A percentile compares a stretch with the other conserved stretches of the same genome.
These are phyloP conservation scores for Gliomastix tumulicola DNA, from an alignment of 2,329 filamentous ascomycete genomes.

Conservation along the genomic window DNA sequence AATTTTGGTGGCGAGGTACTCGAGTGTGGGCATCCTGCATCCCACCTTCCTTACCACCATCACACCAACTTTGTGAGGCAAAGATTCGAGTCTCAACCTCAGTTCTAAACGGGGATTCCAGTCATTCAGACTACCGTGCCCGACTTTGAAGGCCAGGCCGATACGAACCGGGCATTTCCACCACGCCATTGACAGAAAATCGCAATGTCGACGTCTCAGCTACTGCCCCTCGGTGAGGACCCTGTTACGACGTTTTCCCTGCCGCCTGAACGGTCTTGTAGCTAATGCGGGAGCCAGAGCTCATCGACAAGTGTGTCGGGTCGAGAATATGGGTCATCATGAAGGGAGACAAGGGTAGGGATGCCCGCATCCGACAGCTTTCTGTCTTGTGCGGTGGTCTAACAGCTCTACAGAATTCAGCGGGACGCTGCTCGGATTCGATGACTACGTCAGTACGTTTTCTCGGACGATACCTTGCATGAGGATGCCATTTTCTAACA, in stretches of 20 bases:
- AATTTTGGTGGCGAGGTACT: too few species aligned
- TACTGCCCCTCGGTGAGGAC: conserved; percentile 60
- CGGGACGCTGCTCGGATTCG: conserved; percentile 89
- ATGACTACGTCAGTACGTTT: conserved; percentile 98
- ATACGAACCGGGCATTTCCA: too few species aligned
- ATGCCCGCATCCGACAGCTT: conserved; percentile 1
- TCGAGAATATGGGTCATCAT: conserved; percentile 98
- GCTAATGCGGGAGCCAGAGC: conserved; percentile 50
- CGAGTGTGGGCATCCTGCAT: too few species aligned
- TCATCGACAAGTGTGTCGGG: conserved; percentile 98
- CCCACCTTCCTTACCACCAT: too few species aligned
- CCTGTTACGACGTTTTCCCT: not conserved
- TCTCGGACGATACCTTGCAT: too few species aligned
- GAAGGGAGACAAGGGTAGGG: conserved; percentile 92
- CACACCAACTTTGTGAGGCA: too few species aligned
- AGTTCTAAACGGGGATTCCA: too few species aligned
- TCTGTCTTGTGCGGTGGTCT: conserved; percentile 6
- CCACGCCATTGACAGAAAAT: too few species aligned
- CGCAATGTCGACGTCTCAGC: conserved; percentile 74
- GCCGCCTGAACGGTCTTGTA: not conserved
- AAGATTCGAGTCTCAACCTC: too few species aligned
- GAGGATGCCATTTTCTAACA: too few species aligned
- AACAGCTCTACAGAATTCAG: conserved; percentile 67
- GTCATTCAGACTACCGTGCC: too few species aligned
- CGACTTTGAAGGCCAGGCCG: too few species aligned